These are phyloP conservation scores for Coleophoma eucalyptorum DNA, from an alignment of 2,329 filamentous ascomycete species.

Conservation along the genomic window DNA sequence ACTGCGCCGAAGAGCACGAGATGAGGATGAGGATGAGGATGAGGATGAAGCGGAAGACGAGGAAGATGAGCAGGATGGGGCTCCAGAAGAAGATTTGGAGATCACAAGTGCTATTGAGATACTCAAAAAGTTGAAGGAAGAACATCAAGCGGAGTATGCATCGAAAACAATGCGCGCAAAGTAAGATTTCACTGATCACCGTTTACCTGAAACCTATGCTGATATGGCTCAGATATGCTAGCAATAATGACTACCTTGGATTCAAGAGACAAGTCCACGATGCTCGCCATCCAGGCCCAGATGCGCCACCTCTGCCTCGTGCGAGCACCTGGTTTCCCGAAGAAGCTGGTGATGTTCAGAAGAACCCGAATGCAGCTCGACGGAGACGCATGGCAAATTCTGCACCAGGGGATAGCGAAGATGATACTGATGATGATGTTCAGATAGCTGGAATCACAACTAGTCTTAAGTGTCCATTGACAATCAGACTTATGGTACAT, in stretches of 20 bases:
- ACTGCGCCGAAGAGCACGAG: constrained; percentile 10
- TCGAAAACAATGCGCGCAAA: constrained; percentile 33
- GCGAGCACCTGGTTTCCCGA: constrained; percentile 57
- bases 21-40: constrained; percentile 31
- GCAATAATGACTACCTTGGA: constrained; percentile 54
- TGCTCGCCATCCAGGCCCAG: constrained; percentile 48
- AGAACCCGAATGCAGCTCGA: constrained; percentile 7
- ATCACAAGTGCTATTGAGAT: constrained; percentile 29
- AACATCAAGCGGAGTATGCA: constrained; percentile 31
- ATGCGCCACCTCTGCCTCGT: constrained; percentile 48
- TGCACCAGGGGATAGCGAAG: constrained; percentile 12
- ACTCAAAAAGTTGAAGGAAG: constrained; percentile 30
- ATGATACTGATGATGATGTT: constrained; percentile 63
- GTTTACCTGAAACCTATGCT: neutral
- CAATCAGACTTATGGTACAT: constrained; percentile 58
- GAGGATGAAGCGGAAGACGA: constrained; percentile 31
- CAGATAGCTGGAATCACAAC: constrained; percentile 60
- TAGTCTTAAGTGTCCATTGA: constrained; percentile 67
- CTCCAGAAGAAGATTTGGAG: constrained; percentile 18
- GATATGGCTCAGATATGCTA: constrained; percentile 43
- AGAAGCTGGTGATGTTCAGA: constrained; percentile 1
- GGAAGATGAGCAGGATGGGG: constrained; percentile 38
- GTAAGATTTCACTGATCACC: constrained; percentile 23
- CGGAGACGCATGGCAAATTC: constrained; percentile 9
- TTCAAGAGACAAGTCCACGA: constrained; percentile 63